phyloP scores from a whole-genome alignment of 2,329 filamentous ascomycete genomes.

The Davidsoniella virescens region DNA sequence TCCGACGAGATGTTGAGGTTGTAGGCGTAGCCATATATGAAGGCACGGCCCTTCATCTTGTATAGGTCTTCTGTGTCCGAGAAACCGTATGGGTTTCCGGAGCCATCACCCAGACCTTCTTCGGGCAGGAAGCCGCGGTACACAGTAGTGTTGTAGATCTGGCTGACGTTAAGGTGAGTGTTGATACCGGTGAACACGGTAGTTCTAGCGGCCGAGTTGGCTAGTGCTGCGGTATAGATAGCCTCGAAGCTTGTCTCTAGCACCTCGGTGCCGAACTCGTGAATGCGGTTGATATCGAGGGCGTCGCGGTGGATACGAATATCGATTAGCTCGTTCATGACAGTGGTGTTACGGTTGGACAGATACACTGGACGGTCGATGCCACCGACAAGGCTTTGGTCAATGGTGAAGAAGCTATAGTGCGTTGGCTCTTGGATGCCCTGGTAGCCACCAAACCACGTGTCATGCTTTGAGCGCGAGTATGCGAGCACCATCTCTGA shows the following conservation, averaged over 20 bases:
- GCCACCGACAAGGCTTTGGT: too few relatives aligned
- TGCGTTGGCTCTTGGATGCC: too few relatives aligned
- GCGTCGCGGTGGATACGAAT: too few relatives aligned
- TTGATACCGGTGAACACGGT: not conserved
- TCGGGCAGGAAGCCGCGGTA: not conserved
- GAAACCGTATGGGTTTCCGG: not conserved
- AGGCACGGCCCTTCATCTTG: not conserved
- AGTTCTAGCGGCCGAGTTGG: not conserved
- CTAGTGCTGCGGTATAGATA: not conserved
- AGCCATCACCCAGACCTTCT: not conserved
- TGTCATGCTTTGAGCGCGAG: too few relatives aligned
- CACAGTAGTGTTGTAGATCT: too few relatives aligned
- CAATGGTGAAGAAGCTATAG: too few relatives aligned
- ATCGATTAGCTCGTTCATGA: too few relatives aligned
- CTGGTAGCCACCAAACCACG: too few relatives aligned
- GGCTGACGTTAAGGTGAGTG: not conserved
- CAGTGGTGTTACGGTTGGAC: too few relatives aligned
- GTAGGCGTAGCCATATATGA: slow-evolving; percentile 6
- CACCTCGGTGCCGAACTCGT: not conserved
- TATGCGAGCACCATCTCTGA: too few relatives aligned
- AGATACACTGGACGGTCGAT: too few relatives aligned
- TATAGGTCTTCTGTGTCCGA: not conserved
- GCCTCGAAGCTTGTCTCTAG: not conserved
- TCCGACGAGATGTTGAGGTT: not conserved
- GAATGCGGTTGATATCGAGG: not conserved